Conservation (phyloP, 2,329 filamentous ascomycete species). For the Hortaea werneckii region DNA sequence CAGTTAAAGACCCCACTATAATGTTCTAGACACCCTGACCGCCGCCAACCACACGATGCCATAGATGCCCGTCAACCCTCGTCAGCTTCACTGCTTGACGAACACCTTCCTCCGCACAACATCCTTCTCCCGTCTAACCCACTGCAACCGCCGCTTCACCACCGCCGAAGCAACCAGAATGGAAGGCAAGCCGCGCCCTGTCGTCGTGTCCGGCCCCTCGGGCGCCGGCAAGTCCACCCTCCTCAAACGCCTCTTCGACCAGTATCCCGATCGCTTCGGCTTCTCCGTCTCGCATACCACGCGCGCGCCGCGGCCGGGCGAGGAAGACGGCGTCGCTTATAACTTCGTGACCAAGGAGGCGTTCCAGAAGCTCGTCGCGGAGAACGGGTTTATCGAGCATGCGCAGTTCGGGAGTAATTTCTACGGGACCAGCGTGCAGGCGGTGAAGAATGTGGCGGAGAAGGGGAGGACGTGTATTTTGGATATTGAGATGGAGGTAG, state of each 20-base stretch:
- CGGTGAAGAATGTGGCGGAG: slow-evolving; percentile 63
- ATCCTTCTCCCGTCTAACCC: not conserved
- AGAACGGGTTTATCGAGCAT: slow-evolving; percentile 73
- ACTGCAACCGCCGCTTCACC: not conserved
- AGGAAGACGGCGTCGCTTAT: slow-evolving; percentile 70
- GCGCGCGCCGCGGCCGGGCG: slow-evolving; percentile 61
- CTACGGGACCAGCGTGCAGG: slow-evolving; percentile 75
- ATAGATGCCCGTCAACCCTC: slow-evolving; percentile 1
- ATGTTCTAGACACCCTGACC: not conserved
- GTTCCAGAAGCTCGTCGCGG: slow-evolving; percentile 58
- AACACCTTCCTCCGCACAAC: not conserved
- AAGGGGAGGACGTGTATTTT: slow-evolving; percentile 67
- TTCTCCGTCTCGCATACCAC: slow-evolving; percentile 62
- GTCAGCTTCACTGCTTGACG: slow-evolving; percentile 15
- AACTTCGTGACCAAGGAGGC: slow-evolving; percentile 59
- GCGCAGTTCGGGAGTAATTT: slow-evolving; percentile 76
- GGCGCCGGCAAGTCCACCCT: slow-evolving; percentile 77
- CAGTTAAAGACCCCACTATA: too few relatives aligned
- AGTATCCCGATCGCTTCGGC: slow-evolving; percentile 56
- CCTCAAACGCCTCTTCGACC: slow-evolving; percentile 59
- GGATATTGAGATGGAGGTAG: slow-evolving; percentile 93
- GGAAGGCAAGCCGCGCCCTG: slow-evolving; percentile 38
- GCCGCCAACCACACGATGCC: not conserved
- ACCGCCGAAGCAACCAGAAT: slow-evolving; percentile 4
- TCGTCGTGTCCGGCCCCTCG: slow-evolving; percentile 71